Evolutionary conservation across 2,329 filamentous ascomycete species (phyloP).

Genomic region (Epichloe sylvatica): DNA sequence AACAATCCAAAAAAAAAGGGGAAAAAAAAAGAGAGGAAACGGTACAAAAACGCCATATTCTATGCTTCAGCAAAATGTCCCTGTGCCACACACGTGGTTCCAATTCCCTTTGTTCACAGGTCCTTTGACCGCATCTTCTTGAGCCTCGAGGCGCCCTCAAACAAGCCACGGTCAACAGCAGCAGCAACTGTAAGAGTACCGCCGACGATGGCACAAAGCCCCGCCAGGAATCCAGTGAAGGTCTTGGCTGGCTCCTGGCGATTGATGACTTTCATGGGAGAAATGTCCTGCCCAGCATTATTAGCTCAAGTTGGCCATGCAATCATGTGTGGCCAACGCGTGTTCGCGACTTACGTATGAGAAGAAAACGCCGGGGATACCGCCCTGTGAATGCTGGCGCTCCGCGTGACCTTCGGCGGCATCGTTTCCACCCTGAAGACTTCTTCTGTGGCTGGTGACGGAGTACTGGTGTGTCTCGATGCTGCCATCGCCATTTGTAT

Average conservation of each 20-base stretch:
- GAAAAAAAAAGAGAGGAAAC: not conserved
- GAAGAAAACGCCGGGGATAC: slow-evolving; percentile 96
- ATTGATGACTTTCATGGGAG: slow-evolving; percentile 99
- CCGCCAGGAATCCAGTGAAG: slow-evolving; percentile 83
- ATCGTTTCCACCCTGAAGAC: slow-evolving; percentile 70
- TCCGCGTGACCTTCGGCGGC: slow-evolving; percentile 81
- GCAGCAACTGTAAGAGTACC: slow-evolving; percentile 93
- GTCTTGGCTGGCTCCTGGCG: slow-evolving; percentile 80
- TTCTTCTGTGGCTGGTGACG: slow-evolving; percentile 91
- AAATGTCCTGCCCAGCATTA: slow-evolving; percentile 58
- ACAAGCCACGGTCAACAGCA: slow-evolving; percentile 78
- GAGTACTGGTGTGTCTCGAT: slow-evolving; percentile 98
- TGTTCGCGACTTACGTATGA: slow-evolving; percentile 59
- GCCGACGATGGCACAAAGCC: slow-evolving; percentile 86
- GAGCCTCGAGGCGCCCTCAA: slow-evolving; percentile 71
- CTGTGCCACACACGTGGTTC: not conserved
- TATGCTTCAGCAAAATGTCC: not conserved
- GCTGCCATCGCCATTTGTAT: slow-evolving; percentile 54
- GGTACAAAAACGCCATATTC: slow-evolving; percentile 1
- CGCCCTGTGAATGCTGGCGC: slow-evolving; percentile 73
- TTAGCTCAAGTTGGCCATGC: not conserved
- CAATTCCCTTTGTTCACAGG: slow-evolving; percentile 22
- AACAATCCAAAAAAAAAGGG: not conserved
- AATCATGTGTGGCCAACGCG: not conserved
- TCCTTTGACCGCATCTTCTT: slow-evolving; percentile 71